Base-by-base conservation (phyloP, 495 filamentous ascomycete genomes). In the Rhizodiscina lignyota region DNA sequence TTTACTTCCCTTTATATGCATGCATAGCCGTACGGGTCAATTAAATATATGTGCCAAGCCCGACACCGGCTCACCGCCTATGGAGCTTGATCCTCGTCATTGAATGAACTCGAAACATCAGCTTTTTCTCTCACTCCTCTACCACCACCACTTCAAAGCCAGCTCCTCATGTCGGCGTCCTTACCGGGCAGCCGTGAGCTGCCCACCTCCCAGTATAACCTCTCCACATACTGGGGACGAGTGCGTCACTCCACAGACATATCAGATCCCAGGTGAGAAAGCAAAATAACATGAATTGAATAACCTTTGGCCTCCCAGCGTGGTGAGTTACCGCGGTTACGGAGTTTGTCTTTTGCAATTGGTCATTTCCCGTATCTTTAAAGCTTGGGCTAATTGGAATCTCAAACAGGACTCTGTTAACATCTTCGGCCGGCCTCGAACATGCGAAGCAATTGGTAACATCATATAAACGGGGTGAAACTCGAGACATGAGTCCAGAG, bases 141-240 rank as follows among this genome's bases (percentile, higher is more conserved):
- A n/a, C n/a, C n/a, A n/a, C n/a, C n/a, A n/a, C n/a, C n/a, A n/a
- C n/a, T n/a, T n/a, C n/a, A n/a, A n/a, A n/a, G n/a, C n/a, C n/a
- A n/a, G n/a, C n/a, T n/a, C n/a, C n/a, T n/a, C n/a, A n/a, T n/a
- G n/a, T n/a, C n/a, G n/a, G n/a, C n/a, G n/a, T n/a, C n/a, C n/a
- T n/a, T n/a, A n/a, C n/a, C n/a, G n/a, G n/a, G n/a, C n/a, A n/a
- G n/a, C n/a, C n/a, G n/a, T n/a, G n/a, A n/a, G n/a, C n/a, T n/a
- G n/a, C n/a, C n/a, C n/a, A n/a, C n/a, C n/a, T 96, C 89, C 15
- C 85, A 83, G 54, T 87, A 94, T 64, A 78, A 97, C 52, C 66
- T 96, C 49, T 72, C 57, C 47, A 93, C 84, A 35, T 97, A 97
- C 60, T 87, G 80, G 83, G 89, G 89, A 30, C 77, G 89, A 11